These are phyloP conservation scores for Takashimella koratensis DNA, from an alignment of 1,284 basidiomycete species.

Conservation along the genomic window DNA sequence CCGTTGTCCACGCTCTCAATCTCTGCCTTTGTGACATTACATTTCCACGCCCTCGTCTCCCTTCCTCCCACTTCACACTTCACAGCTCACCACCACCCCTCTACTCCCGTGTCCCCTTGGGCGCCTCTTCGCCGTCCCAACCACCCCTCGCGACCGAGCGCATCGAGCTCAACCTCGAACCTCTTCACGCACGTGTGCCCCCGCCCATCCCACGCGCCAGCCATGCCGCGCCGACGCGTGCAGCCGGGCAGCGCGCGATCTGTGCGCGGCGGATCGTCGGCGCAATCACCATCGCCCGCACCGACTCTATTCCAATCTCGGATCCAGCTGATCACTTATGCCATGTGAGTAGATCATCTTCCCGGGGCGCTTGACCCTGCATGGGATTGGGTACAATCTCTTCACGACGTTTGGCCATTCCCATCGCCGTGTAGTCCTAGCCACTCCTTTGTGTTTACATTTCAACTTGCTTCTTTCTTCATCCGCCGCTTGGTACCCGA, in stretches of 20 bases:
- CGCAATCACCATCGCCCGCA: background rate
- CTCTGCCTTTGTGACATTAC: background rate
- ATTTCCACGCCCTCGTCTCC: background rate
- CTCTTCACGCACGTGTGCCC: no score
- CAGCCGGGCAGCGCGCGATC: slow-evolving; percentile 1
- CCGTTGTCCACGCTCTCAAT: no score
- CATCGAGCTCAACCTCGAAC: background rate
- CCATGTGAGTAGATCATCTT: slow-evolving; percentile 31
- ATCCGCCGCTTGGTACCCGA: background rate
- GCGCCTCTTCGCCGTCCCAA: no score
- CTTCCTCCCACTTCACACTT: background rate
- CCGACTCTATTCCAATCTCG: slow-evolving; percentile 14
- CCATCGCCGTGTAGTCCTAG: no score
- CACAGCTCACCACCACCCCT: no score
- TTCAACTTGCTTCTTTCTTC: background rate
- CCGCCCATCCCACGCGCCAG: no score
- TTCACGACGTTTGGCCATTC: no score
- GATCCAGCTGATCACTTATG: slow-evolving; percentile 31
- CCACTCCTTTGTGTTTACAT: background rate
- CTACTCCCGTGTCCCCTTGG: no score
- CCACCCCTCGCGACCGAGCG: background rate
- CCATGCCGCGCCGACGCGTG: slow-evolving; percentile 9
- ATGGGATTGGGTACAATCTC: no score
- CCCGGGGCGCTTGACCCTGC: no score
- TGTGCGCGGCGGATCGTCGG: background rate